Percentiles rank a stretch among this genome's conserved stretches.
Conservation (phyloP, 2,329 filamentous ascomycete species). For the Ampelomyces quisqualis region DNA sequence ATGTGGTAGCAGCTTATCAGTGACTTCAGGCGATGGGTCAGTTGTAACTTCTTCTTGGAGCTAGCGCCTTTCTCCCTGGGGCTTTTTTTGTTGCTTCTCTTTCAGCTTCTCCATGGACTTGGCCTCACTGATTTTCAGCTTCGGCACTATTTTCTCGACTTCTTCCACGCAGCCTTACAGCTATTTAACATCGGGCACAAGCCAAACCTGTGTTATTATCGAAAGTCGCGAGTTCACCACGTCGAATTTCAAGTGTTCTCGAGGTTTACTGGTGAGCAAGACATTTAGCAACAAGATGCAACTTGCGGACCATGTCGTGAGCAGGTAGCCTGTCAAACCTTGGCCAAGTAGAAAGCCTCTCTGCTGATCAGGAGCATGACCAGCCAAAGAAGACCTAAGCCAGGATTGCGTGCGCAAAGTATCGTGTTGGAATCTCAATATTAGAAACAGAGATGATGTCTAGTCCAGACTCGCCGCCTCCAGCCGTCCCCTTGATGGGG, state of each 20-base stretch:
- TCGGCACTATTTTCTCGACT: conserved; percentile 45
- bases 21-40: conserved; percentile 44
- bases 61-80: conserved; percentile 65
- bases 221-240: conserved; percentile 43
- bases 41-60: conserved; percentile 48
- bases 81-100: conserved; percentile 43
- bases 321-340: conserved; percentile 51
- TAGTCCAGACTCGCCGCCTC: conserved; percentile 38
- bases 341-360: conserved; percentile 50
- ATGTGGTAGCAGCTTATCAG: conserved; percentile 64
- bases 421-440: conserved; percentile 36
- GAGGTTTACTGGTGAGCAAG: conserved; percentile 51
- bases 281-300: conserved; percentile 51
- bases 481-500: conserved; percentile 48
- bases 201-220: conserved; percentile 48
- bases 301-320: conserved; percentile 47
- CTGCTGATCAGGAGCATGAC: conserved; percentile 49
- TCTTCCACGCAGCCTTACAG: conserved; percentile 47
- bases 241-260: conserved; percentile 40
- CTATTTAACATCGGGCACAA: conserved; percentile 49
- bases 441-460: conserved; percentile 45
- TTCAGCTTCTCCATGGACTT: conserved; percentile 57
- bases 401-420: conserved; percentile 49
- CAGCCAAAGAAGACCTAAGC: conserved; percentile 47
- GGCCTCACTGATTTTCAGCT: conserved; percentile 49